Evolutionary conservation across 2,329 filamentous ascomycete species (phyloP).

Genomic region (Cercospora nicotianae): DNA sequence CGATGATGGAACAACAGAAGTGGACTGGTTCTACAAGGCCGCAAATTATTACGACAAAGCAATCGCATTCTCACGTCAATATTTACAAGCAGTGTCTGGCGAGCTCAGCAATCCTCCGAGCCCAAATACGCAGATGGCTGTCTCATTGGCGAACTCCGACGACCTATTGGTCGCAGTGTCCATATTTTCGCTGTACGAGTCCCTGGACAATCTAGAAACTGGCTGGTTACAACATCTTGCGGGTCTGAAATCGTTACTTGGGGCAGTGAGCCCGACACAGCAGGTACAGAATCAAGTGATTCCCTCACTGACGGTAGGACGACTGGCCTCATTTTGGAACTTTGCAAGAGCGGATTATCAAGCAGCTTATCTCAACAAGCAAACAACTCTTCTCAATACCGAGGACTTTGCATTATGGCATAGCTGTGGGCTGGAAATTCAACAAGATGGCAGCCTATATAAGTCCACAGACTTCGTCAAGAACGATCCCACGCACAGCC

Average conservation of each 20-base stretch:
- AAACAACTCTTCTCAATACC: conserved; percentile 60
- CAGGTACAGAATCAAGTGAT: conserved; percentile 44
- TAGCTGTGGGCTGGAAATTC: conserved; percentile 60
- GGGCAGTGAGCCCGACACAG: conserved; percentile 40
- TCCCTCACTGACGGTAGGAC: conserved; percentile 54
- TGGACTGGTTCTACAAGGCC: conserved; percentile 62
- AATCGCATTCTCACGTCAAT: conserved; percentile 49
- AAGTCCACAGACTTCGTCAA: conserved; percentile 52
- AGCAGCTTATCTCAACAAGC: conserved; percentile 56
- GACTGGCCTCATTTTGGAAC: conserved; percentile 65
- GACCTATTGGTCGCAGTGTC: conserved; percentile 65
- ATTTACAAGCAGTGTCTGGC: conserved; percentile 43
- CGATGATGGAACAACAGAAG: conserved; percentile 45
- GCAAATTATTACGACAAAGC: conserved; percentile 60
- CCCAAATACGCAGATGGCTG: conserved; percentile 24
- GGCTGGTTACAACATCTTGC: conserved; percentile 62
- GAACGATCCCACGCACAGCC: conserved; percentile 50
- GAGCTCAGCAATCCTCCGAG: conserved; percentile 29
- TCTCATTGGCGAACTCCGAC: conserved; percentile 50
- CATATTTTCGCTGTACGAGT: conserved; percentile 66
- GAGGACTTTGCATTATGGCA: conserved; percentile 63
- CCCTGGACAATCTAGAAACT: conserved; percentile 61
- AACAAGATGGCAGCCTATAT: conserved; percentile 51
- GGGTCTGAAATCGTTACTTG: conserved; percentile 63
- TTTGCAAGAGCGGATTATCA: conserved; percentile 55